Conservation (phyloP, 768 basidiomycete genomes). For the Rhizopogon vulgaris region DNA sequence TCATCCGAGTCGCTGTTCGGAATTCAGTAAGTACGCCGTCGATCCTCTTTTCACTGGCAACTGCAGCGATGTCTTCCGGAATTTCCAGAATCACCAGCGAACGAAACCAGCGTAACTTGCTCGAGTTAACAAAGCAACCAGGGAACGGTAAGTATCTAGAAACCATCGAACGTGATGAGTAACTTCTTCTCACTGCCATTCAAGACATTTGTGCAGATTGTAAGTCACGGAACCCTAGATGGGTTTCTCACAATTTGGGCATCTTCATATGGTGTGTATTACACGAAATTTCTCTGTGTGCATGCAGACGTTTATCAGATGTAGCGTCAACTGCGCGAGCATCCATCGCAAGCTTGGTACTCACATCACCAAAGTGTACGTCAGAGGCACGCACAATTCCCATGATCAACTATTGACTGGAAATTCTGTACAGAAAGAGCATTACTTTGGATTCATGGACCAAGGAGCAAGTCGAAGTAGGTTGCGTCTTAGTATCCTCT, state of each 20-base stretch:
- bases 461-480: constrained; percentile 83
- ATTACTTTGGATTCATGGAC: constrained; percentile 83
- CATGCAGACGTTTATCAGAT: constrained; percentile 6
- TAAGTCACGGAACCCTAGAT: constrained; percentile 77
- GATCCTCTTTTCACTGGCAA: background rate
- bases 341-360: constrained; percentile 94
- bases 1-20: background rate
- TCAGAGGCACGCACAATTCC: constrained; percentile 5
- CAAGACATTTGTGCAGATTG: constrained; percentile 91
- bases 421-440: constrained; percentile 60
- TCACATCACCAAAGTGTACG: constrained; percentile 89
- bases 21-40: too few species aligned
- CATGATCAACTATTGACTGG: background rate
- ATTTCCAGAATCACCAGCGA: constrained; percentile 58
- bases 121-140: constrained; percentile 64
- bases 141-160: constrained; percentile 65
- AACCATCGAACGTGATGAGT: too few species aligned
- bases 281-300: background rate
- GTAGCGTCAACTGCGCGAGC: constrained; percentile 80
- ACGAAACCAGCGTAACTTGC: constrained; percentile 56
- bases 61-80: constrained; percentile 20
- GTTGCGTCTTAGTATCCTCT: constrained; percentile 15
- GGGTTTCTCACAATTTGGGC: constrained; percentile 86
- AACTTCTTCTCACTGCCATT: constrained; percentile 3
- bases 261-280: constrained; percentile 76